phyloP scores from a whole-genome alignment of 345 rosid genomes.

The Physaria fendleri region DNA sequence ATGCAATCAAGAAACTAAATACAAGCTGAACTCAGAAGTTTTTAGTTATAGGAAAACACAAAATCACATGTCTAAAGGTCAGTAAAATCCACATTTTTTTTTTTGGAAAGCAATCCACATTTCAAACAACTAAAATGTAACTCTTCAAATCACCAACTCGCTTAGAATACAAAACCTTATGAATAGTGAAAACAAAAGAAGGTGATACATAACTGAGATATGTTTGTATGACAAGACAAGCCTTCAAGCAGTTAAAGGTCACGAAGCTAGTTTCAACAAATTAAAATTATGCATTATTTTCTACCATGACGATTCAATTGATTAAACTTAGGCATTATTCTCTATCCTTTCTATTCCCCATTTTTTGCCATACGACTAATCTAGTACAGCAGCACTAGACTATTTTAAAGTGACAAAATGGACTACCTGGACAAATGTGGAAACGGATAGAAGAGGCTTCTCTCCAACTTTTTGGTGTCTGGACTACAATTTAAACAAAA shows the following conservation, averaged over 20 bases:
- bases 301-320: too few species aligned
- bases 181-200: neutral
- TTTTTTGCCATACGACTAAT: neutral
- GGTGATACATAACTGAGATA: neutral
- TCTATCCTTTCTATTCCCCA: neutral
- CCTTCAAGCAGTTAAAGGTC: neutral
- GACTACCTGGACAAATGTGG: conserved; percentile 74
- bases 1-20: conserved; percentile 3
- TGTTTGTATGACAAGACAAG: neutral
- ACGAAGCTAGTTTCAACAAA: conserved; percentile 7
- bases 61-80: conserved; percentile 1
- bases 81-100: neutral
- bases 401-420: neutral
- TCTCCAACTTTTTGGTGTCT: conserved; percentile 83
- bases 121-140: neutral
- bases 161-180: neutral
- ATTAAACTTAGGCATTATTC: neutral
- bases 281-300: too few species aligned
- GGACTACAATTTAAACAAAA: conserved; percentile 50
- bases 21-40: conserved; percentile 1
- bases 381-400: neutral
- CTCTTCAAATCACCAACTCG: neutral
- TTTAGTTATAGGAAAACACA: neutral
- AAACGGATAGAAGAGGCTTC: conserved; percentile 79
- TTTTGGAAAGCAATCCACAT: too few species aligned